phyloP scores from a whole-genome alignment of 352 stramenopile species.

The Globisporangium paddicum region DNA sequence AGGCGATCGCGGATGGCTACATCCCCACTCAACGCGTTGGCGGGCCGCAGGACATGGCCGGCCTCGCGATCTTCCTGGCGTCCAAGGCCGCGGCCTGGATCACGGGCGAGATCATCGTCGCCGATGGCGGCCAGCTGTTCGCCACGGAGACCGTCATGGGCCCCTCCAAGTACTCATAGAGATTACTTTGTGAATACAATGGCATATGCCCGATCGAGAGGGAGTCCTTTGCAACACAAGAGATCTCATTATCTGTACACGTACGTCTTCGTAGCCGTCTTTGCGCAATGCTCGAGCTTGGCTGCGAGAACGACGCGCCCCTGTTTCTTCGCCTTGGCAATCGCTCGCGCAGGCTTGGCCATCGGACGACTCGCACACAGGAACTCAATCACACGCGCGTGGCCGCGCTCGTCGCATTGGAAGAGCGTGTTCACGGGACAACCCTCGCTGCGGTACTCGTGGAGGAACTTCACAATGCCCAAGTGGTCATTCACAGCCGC shows the following conservation, averaged over 20 bases:
- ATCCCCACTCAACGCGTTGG: conserved; percentile 87
- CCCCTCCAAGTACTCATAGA: conserved; percentile 27
- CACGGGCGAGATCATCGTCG: conserved; percentile 88
- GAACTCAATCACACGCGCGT: not conserved
- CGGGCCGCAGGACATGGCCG: conserved; percentile 89
- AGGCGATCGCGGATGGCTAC: conserved; percentile 55
- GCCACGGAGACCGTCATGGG: conserved; percentile 38
- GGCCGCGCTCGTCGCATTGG: not conserved
- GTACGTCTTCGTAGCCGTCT: not conserved
- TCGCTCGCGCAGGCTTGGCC: not conserved
- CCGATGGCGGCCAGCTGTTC: conserved; percentile 85
- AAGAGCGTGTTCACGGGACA: conserved; percentile 5
- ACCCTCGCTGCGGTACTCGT: conserved; percentile 5
- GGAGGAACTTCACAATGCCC: conserved; percentile 3
- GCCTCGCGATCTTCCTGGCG: conserved; percentile 91
- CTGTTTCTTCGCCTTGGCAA: not conserved
- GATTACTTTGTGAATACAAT: no score
- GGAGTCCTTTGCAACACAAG: no score
- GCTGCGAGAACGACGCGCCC: not conserved
- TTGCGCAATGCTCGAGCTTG: not conserved
- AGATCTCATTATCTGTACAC: not conserved
- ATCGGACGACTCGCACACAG: not conserved
- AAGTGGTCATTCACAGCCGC: conserved; percentile 1
- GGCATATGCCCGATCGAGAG: no score
- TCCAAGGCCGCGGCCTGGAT: conserved; percentile 88